Evolutionary conservation across 2,329 filamentous ascomycete species (phyloP).

Genomic region (Arthroderma sp.): DNA sequence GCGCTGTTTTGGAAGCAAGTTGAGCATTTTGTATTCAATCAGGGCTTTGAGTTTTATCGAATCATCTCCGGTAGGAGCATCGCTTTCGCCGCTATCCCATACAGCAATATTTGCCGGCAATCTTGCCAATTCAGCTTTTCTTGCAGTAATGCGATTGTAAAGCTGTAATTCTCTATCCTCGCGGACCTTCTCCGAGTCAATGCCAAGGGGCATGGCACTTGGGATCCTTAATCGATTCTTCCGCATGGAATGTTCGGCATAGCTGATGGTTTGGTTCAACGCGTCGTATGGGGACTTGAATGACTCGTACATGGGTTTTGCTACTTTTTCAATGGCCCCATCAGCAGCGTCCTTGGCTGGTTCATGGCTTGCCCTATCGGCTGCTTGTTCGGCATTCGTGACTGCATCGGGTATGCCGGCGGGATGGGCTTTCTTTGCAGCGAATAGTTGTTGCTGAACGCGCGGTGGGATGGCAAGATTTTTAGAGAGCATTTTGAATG

Average conservation of each 20-base stretch:
- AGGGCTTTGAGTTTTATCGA: conserved; percentile 75
- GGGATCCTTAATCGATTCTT: conserved; percentile 69
- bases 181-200: conserved; percentile 73
- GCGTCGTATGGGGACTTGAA: conserved; percentile 60
- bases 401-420: conserved; percentile 19
- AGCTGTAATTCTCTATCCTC: conserved; percentile 79
- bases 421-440: conserved; percentile 34
- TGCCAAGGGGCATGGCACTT: conserved; percentile 73
- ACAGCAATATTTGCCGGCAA: conserved; percentile 75
- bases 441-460: conserved; percentile 73
- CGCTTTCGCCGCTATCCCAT: conserved; percentile 63
- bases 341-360: conserved; percentile 7
- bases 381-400: conserved; percentile 24
- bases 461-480: conserved; percentile 67
- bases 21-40: conserved; percentile 89
- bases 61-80: conserved; percentile 57
- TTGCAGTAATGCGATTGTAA: conserved; percentile 77
- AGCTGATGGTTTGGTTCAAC: conserved; percentile 52
- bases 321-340: conserved; percentile 19
- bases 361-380: conserved; percentile 24
- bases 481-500: conserved; percentile 81
- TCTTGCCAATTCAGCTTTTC: conserved; percentile 71
- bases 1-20: conserved; percentile 77
- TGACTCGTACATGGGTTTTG: conserved; percentile 48
- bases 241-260: conserved; percentile 63